Evolutionary conservation across 1,284 basidiomycete genomes (phyloP).

Genomic region (Agroathelia rolfsii): DNA sequence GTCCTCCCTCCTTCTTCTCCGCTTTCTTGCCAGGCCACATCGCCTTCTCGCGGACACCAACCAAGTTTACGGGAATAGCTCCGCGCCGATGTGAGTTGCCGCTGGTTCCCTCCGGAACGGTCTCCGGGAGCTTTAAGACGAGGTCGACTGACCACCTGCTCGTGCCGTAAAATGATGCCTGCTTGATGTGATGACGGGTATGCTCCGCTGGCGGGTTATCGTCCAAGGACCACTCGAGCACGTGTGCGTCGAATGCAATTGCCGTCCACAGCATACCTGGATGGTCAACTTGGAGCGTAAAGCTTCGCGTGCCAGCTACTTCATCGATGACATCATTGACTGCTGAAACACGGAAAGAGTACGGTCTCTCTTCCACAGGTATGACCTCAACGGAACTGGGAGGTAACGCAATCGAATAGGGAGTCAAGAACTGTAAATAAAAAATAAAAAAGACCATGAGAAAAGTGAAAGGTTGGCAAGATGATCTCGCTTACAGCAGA

Average conservation of each 20-base stretch:
- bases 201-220: slow-evolving; percentile 62
- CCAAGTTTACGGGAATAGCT: slow-evolving; percentile 50
- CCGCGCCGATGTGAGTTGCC: too few relatives aligned
- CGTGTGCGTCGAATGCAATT: slow-evolving; percentile 88
- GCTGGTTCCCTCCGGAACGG: slow-evolving; percentile 15
- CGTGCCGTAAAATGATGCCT: slow-evolving; percentile 74
- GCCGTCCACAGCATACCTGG: slow-evolving; percentile 88
- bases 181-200: slow-evolving; percentile 87
- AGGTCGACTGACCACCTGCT: slow-evolving; percentile 67
- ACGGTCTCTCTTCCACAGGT: slow-evolving; percentile 25
- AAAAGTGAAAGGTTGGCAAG: background rate
- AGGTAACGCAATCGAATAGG: slow-evolving; percentile 64
- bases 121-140: slow-evolving; percentile 43
- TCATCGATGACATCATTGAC: slow-evolving; percentile 51
- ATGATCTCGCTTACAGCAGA: slow-evolving; percentile 44
- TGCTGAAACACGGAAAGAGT: slow-evolving; percentile 58
- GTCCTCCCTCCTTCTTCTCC: slow-evolving; percentile 39
- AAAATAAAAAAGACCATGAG: slow-evolving; percentile 1
- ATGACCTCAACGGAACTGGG: slow-evolving; percentile 45
- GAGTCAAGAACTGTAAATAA: slow-evolving; percentile 55
- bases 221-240: slow-evolving; percentile 80
- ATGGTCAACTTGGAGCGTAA: slow-evolving; percentile 71
- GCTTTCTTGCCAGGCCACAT: slow-evolving; percentile 73
- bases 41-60: slow-evolving; percentile 64
- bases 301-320: slow-evolving; percentile 52